phyloP scores from a whole-genome alignment of 371 early-diverging fungal genomes.

The Actinomortierella wolfii region DNA sequence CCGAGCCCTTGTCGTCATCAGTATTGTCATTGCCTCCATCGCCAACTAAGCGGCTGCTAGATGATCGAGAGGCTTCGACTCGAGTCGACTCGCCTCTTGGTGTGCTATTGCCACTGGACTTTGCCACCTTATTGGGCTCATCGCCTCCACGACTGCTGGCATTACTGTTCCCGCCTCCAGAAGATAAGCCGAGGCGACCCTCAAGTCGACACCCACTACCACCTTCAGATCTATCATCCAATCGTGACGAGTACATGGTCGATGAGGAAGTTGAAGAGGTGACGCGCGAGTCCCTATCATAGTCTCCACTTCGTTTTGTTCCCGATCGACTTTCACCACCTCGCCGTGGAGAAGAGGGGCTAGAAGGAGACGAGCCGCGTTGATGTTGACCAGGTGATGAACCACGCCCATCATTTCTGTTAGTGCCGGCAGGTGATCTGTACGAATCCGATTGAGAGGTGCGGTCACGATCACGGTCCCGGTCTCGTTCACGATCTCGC shows the following conservation, averaged over 20 bases:
- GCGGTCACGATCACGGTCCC: too few species aligned
- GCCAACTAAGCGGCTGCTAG: too few species aligned
- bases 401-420: too few species aligned
- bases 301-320: not conserved
- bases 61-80: not conserved
- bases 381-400: too few species aligned
- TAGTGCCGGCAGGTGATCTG: too few species aligned
- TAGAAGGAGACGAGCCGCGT: too few species aligned
- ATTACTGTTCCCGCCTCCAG: not conserved
- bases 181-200: not conserved
- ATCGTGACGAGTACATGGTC: not conserved
- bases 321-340: not conserved
- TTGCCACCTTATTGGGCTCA: conserved; percentile 15
- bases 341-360: too few species aligned
- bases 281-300: not conserved
- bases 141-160: not conserved
- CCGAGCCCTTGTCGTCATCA: conserved; percentile 13
- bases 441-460: too few species aligned
- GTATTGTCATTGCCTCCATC: not conserved
- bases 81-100: conserved; percentile 17
- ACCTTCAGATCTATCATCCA: not conserved
- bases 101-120: conserved; percentile 21
- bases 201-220: too few species aligned
- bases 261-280: not conserved
- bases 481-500: too few species aligned